Evolutionary conservation across 2,329 filamentous ascomycete genomes (phyloP), one percentile per base, ranked within the genome.

Genomic region (Cladorrhinum sp.): DNA sequence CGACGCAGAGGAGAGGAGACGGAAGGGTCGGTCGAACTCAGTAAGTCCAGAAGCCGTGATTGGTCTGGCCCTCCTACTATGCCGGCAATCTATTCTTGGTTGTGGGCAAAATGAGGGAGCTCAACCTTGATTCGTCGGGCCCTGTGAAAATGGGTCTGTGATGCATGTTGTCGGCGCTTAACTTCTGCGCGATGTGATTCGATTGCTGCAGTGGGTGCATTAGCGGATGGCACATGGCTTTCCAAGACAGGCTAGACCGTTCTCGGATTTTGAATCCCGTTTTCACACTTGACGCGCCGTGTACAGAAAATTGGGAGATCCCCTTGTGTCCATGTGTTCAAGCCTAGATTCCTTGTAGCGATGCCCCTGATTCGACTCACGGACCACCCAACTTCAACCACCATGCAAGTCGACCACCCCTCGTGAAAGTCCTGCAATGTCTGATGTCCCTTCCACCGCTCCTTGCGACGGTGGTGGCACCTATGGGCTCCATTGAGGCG

Each of bases 31-130:
- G 36, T 18, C 25, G 22, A 49, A n/a, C n/a, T 54, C 23, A 20
- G 52, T 36, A 9, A 56, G 48, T 53, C 32, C 18, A 41, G 18
- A 18, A 22, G 58, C 20, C 27, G 38, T 61, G 64, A 65, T 68
- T 67, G 63, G 65, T 2, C 36, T 22, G 58, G 22, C 12, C 10
- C 24, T 51, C 16, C 50, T 50, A 56, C 57, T 64, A 64, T 68
- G 65, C 62, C 62, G 63, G 55, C 64, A 66, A 67, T 66, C 67
- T 69, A 69, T 68, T 69, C 59, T 67, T 69, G 67, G 67, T 55
- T 62, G 41, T 58, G 65, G 65, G 63, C 56, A 61, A 62, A 64
- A 65, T 61, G 52, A 58, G 18, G 18, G 38, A 50, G 55, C 23
- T 9, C 29, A 36, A 13, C 38, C 9, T 3, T 68, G 60, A 69